These are phyloP conservation scores for Ilex paraguariensis DNA, from an alignment of 305 asterid genomes.

Conservation along the genomic window DNA sequence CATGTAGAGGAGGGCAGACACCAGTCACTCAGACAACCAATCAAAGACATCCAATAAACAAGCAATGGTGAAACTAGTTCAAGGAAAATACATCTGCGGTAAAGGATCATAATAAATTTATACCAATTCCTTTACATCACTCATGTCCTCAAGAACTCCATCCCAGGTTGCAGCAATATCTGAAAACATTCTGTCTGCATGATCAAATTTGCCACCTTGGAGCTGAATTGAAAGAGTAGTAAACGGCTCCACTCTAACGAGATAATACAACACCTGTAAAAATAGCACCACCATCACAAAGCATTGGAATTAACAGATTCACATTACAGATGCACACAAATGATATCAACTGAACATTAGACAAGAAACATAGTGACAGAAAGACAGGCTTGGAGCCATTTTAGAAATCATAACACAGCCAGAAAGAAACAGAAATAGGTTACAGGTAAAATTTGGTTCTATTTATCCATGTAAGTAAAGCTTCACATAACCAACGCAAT, in stretches of 20 bases:
- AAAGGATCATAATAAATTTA: conserved; percentile 8
- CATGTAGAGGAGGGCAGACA: background rate
- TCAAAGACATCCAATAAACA: conserved; percentile 10
- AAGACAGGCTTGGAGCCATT: no score
- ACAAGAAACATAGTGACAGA: no score
- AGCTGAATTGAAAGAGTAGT: conserved; percentile 96
- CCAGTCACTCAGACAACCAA: no score
- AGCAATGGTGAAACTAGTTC: background rate
- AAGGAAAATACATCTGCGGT: background rate
- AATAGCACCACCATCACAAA: conserved; percentile 20
- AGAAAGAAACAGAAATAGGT: no score
- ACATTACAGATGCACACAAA: conserved; percentile 7
- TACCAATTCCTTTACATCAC: conserved; percentile 98
- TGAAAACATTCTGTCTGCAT: conserved; percentile 96
- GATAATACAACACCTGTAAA: conserved; percentile 90
- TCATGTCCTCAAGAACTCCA: conserved; percentile 99
- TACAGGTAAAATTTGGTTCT: no score
- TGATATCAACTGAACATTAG: no score
- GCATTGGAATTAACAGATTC: background rate
- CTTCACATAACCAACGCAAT: no score
- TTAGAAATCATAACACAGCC: no score
- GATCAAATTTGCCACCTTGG: conserved; percentile 99
- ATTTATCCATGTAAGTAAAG: no score
- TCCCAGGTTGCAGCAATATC: conserved; percentile 94
- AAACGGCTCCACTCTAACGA: conserved; percentile 89